Evolutionary conservation across 75 land plant genomes (phyloP), one percentile per base, ranked within the genome.

Genomic region (Chamaecyparis obtusa): DNA sequence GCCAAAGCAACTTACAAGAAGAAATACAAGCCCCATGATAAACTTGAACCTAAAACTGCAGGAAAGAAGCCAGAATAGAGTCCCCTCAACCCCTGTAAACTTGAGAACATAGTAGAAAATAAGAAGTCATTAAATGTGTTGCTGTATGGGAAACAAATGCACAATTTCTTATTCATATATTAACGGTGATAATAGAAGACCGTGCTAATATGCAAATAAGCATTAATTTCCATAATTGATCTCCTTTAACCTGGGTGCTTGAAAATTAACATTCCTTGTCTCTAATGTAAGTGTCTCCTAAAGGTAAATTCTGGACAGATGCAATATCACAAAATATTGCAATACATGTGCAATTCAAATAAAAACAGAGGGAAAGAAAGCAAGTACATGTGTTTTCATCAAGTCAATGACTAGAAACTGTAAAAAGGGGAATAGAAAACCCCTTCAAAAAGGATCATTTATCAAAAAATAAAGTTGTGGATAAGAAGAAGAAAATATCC

Each of bases 21-120:
- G 87, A 98, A 98, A 86, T 98, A 98, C 72, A 98, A 87, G 60
- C 97, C 97, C 99, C 99, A 98, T 4, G 99, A 96, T 83, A 96
- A 77, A 85, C 97, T 91, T 27, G 99, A 98, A 64, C 97, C 99
- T 46, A 98, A 72, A 80, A 98, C 93, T 24, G 97, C 97, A 49
- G 99, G 99, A 87, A 55, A 90, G 84, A 97, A 91, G 10, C 99
- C 99, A 21, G 99, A 99, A 90, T 98, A 98, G 19, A 98, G 91
- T 79, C 99, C 99, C 90, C 93, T 93, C 37, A 95, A 55, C 44
- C 99, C 99, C 99, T 97, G 94, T 76, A 89, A 86, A 27, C 81
- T 37, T 81, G 83, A 19, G 46, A 41, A 46, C 51, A 81, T 27
- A 43, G 14, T 4, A 81, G 30, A 81, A 43, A 41, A 81, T 24